Evolutionary conservation across 495 filamentous ascomycete species (phyloP).

Genomic region (Penicillium lividum): DNA sequence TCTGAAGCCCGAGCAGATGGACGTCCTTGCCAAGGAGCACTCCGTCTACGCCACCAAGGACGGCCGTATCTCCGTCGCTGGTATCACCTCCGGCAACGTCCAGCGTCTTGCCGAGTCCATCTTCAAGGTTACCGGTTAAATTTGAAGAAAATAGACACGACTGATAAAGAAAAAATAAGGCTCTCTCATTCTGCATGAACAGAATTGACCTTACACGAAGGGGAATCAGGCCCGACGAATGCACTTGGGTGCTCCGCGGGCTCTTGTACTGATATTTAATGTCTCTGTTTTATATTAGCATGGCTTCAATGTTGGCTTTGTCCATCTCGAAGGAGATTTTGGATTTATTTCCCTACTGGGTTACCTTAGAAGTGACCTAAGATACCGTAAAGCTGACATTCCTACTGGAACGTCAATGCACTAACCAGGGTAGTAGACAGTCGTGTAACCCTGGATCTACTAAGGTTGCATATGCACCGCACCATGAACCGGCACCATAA

Average conservation of each 20-base stretch:
- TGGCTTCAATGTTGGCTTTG: slow-evolving; percentile 20
- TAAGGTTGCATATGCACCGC: too few species aligned
- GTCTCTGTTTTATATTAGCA: slow-evolving; percentile 34
- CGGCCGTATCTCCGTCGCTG: slow-evolving; percentile 95
- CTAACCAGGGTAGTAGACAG: too few species aligned
- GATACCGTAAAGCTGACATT: too few species aligned
- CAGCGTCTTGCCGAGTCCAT: slow-evolving; percentile 92
- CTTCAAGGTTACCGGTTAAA: slow-evolving; percentile 81
- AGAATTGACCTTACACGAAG: slow-evolving; percentile 14
- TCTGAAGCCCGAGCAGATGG: slow-evolving; percentile 90
- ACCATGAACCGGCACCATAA: too few species aligned
- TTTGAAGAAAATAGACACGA: slow-evolving; percentile 4
- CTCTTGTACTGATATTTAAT: slow-evolving; percentile 38
- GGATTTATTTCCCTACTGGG: slow-evolving; percentile 15
- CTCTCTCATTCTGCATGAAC: background rate
- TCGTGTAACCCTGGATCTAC: too few species aligned
- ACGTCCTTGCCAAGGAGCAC: slow-evolving; percentile 89
- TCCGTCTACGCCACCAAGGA: slow-evolving; percentile 98
- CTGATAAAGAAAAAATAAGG: background rate
- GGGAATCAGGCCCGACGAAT: slow-evolving; percentile 11
- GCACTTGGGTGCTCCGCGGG: slow-evolving; percentile 2
- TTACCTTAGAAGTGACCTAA: too few species aligned
- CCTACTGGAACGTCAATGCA: too few species aligned
- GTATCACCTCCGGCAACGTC: slow-evolving; percentile 92
- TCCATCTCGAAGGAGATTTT: slow-evolving; percentile 33